Conservation (phyloP, 306 rosid genomes). For the Clitoria ternatea region DNA sequence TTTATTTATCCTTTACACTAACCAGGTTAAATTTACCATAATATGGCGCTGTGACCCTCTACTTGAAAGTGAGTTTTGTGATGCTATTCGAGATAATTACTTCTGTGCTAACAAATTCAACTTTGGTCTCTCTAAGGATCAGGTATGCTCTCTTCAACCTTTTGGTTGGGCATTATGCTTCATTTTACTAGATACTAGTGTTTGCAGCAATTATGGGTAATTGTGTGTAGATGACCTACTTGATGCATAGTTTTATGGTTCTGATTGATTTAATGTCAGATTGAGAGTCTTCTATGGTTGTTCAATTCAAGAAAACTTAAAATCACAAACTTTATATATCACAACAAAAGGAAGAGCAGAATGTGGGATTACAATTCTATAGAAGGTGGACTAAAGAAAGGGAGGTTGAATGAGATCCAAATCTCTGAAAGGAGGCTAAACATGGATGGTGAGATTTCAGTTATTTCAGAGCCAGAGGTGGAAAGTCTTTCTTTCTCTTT, state of each 20-base stretch:
- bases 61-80: constrained; percentile 39
- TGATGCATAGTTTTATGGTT: constrained; percentile 2
- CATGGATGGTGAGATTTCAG: background rate
- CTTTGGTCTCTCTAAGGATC: constrained; percentile 45
- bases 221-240: background rate
- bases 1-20: constrained; percentile 10
- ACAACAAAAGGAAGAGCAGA: background rate
- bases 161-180: background rate
- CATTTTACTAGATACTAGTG: background rate
- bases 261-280: constrained; percentile 30
- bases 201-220: background rate
- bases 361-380: background rate
- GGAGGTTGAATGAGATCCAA: background rate
- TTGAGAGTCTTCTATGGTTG: constrained; percentile 34
- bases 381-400: constrained; percentile 8
- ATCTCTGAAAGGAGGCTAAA: constrained; percentile 4
- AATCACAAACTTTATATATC: background rate
- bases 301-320: constrained; percentile 26
- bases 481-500: constrained; percentile 13
- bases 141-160: constrained; percentile 36
- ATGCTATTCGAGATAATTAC: constrained; percentile 46
- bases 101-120: constrained; percentile 26
- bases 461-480: constrained; percentile 2
- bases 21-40: constrained; percentile 38
- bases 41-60: constrained; percentile 48